These are phyloP conservation scores for Alternaria panax DNA, from an alignment of 2,329 filamentous ascomycete species.

Conservation along the genomic window DNA sequence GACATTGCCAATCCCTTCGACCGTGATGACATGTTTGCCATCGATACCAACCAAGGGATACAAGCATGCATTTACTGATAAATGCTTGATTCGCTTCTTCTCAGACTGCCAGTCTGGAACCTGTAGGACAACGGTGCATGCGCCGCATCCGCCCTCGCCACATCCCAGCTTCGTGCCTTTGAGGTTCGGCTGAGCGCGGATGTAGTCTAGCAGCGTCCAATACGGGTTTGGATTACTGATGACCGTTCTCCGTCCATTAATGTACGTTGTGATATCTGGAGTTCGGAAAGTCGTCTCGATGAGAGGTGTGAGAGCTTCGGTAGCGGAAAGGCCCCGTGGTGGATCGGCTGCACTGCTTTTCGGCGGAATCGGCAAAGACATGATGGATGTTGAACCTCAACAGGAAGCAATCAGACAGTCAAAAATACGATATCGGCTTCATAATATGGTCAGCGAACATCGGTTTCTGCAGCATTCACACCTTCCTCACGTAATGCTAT, in stretches of 20 bases:
- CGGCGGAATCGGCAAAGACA: constrained; percentile 43
- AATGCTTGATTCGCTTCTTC: constrained; percentile 90
- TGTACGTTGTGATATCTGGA: constrained; percentile 75
- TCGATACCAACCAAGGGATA: constrained; percentile 90
- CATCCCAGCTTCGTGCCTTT: constrained; percentile 96
- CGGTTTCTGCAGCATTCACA: constrained; percentile 17
- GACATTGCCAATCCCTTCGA: constrained; percentile 90
- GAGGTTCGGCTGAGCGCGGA: constrained; percentile 80
- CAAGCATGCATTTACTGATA: constrained; percentile 92
- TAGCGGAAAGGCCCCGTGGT: constrained; percentile 34
- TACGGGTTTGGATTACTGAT: constrained; percentile 89
- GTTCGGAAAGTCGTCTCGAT: constrained; percentile 84
- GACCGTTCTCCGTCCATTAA: constrained; percentile 86
- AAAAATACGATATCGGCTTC: constrained; percentile 2
- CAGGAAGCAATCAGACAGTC: not conserved
- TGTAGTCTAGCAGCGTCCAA: constrained; percentile 87
- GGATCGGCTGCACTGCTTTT: constrained; percentile 39
- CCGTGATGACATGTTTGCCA: constrained; percentile 95
- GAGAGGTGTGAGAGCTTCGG: constrained; percentile 64
- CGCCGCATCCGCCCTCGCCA: constrained; percentile 92
- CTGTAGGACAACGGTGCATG: constrained; percentile 78
- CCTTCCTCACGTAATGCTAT: constrained; percentile 31
- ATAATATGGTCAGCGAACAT: constrained; percentile 5
- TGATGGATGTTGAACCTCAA: constrained; percentile 15
- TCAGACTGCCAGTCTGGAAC: constrained; percentile 67